Evolutionary conservation across 108 stramenopile genomes (phyloP).

Genomic region (Halocafeteria seosinensis): DNA sequence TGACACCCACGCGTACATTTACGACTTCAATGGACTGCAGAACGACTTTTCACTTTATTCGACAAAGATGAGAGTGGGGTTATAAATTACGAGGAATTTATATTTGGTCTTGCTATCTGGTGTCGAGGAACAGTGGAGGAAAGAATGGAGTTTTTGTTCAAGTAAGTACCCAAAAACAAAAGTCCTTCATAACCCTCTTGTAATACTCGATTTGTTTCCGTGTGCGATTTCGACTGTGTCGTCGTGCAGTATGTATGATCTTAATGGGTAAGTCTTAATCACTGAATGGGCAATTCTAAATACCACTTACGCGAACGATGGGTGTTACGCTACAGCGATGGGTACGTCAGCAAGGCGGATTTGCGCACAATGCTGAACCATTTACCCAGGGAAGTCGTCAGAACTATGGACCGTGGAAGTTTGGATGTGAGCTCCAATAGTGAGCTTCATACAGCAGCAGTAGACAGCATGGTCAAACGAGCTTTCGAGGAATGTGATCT

Average conservation of each 20-base stretch:
- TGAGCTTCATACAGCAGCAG: neutral
- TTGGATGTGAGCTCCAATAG: neutral
- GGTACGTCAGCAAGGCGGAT: constrained; percentile 19
- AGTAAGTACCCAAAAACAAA: no score
- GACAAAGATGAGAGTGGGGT: constrained; percentile 23
- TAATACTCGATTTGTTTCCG: no score
- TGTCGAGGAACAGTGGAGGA: constrained; percentile 31
- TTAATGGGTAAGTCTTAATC: no score
- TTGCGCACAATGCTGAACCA: constrained; percentile 34
- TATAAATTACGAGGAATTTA: constrained; percentile 38
- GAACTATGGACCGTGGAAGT: neutral
- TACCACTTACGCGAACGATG: constrained; percentile 23
- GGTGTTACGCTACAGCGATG: constrained; percentile 16
- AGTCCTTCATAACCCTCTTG: no score
- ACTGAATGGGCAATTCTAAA: no score
- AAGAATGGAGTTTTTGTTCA: constrained; percentile 29
- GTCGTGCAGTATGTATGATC: no score
- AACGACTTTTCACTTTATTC: constrained; percentile 35
- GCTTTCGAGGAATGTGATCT: neutral
- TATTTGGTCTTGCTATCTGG: constrained; percentile 25
- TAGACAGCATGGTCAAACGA: neutral
- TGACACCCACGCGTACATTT: neutral
- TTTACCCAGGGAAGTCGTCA: constrained; percentile 9
- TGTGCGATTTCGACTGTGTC: no score
- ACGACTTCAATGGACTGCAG: no score